These are phyloP conservation scores for Syzygium syzygioides DNA, from an alignment of 441 rosid genomes.

Conservation along the genomic window DNA sequence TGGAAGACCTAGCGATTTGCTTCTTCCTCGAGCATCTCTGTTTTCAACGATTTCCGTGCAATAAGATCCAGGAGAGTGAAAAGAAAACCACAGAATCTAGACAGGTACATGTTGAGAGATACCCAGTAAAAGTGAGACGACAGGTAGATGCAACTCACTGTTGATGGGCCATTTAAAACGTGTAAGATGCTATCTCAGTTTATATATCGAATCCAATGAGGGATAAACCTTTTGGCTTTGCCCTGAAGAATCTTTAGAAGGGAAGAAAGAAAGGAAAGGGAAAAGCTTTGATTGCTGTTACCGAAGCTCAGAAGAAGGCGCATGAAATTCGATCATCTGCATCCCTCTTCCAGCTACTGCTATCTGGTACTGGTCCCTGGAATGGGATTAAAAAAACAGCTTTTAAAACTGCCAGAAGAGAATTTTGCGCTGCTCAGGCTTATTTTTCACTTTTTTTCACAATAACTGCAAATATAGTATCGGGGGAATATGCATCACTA, in stretches of 20 bases:
- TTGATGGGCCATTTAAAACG: background rate
- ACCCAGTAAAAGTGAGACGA: background rate
- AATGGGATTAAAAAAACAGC: background rate
- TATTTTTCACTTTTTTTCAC: background rate
- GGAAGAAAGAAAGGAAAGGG: background rate
- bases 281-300: background rate
- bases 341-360: slow-evolving; percentile 91
- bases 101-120: background rate
- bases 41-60: background rate
- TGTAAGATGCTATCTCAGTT: background rate
- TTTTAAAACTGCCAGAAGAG: background rate
- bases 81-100: background rate
- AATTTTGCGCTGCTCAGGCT: background rate
- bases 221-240: background rate
- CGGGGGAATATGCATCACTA: slow-evolving; percentile 15
- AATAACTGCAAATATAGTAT: background rate
- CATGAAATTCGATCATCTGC: slow-evolving; percentile 69
- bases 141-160: background rate
- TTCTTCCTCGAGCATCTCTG: background rate
- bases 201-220: background rate
- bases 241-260: background rate
- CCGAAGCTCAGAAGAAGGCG: slow-evolving; percentile 1
- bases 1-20: background rate
- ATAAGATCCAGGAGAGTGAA: background rate
- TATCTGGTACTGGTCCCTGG: slow-evolving; percentile 71